Percentiles rank a stretch among this genome's conserved stretches.
Conservation (phyloP, 805 yeast species). For the Candida lessepsii region DNA sequence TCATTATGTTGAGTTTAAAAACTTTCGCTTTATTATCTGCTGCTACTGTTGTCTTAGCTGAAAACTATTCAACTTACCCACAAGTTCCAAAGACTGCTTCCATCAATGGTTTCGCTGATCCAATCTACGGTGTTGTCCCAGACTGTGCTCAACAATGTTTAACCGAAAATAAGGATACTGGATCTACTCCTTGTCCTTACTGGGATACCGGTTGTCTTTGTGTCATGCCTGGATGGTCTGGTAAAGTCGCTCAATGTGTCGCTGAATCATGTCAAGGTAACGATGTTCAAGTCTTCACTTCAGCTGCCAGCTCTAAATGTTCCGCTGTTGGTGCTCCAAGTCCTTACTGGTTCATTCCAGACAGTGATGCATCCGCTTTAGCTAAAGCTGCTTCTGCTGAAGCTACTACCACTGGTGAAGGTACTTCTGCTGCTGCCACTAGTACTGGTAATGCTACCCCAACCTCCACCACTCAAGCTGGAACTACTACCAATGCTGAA, state of each 20-base stretch:
- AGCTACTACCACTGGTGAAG: slow-evolving; percentile 15
- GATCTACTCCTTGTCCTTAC: slow-evolving; percentile 43
- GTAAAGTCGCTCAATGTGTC: slow-evolving; percentile 38
- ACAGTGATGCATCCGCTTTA: slow-evolving; percentile 13
- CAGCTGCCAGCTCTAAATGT: slow-evolving; percentile 33
- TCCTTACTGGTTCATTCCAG: slow-evolving; percentile 33
- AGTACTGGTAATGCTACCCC: slow-evolving; percentile 7
- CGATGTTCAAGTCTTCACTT: slow-evolving; percentile 28
- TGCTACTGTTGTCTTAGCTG: slow-evolving; percentile 7
- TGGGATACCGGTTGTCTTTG: slow-evolving; percentile 49
- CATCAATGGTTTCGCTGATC: slow-evolving; percentile 44
- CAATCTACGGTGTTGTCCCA: slow-evolving; percentile 32
- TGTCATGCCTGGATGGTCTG: slow-evolving; percentile 37
- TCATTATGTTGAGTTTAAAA: slow-evolving; percentile 17
- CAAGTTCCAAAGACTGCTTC: slow-evolving; percentile 38
- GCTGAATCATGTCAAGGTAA: slow-evolving; percentile 34
- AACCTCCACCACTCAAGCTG: slow-evolving; percentile 1
- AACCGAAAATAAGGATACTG: slow-evolving; percentile 27
- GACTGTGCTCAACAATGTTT: slow-evolving; percentile 39
- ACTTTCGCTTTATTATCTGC: slow-evolving; percentile 17
- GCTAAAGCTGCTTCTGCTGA: slow-evolving; percentile 19
- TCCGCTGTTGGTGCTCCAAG: slow-evolving; percentile 19
- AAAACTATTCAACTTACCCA: slow-evolving; percentile 32
- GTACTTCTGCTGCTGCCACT: slow-evolving; percentile 8
- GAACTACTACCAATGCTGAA: slow-evolving; percentile 7